These are phyloP conservation scores for Penicilliopsis zonata DNA, from an alignment of 495 filamentous ascomycete species.

Conservation along the genomic window DNA sequence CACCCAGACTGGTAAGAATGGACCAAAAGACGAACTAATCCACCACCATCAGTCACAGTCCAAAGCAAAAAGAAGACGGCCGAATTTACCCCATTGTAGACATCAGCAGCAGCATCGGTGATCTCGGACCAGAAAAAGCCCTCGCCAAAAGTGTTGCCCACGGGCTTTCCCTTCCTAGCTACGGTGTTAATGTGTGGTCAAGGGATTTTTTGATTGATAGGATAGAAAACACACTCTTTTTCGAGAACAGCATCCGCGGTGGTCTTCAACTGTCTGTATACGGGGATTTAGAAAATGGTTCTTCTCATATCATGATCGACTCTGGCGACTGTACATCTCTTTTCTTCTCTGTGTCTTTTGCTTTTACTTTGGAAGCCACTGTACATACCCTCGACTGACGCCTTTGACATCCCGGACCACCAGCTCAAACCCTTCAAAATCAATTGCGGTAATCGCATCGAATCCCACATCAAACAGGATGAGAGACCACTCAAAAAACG, in stretches of 20 bases:
- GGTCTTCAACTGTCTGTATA: slow-evolving; percentile 43
- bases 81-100: slow-evolving; percentile 75
- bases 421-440: slow-evolving; percentile 85
- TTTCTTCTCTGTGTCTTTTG: too few relatives aligned
- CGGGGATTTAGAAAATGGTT: slow-evolving; percentile 34
- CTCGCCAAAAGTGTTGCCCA: slow-evolving; percentile 55
- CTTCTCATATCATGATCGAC: slow-evolving; percentile 20
- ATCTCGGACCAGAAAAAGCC: slow-evolving; percentile 64
- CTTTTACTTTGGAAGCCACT: slow-evolving; percentile 83
- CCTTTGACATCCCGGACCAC: slow-evolving; percentile 83
- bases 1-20: slow-evolving; percentile 73
- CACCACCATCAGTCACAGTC: too few relatives aligned
- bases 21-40: slow-evolving; percentile 98
- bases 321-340: slow-evolving; percentile 38
- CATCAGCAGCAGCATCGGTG: slow-evolving; percentile 74
- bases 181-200: slow-evolving; percentile 30
- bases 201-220: too few relatives aligned
- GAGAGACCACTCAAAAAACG: slow-evolving; percentile 95
- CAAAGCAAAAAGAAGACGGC: slow-evolving; percentile 4
- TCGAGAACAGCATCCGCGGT: slow-evolving; percentile 68
- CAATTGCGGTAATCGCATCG: slow-evolving; percentile 90
- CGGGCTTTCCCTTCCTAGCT: slow-evolving; percentile 64
- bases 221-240: slow-evolving; percentile 81
- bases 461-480: slow-evolving; percentile 94
- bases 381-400: slow-evolving; percentile 96